phyloP scores from a whole-genome alignment of 257 asterid species.

The Solanum paucissectum region DNA sequence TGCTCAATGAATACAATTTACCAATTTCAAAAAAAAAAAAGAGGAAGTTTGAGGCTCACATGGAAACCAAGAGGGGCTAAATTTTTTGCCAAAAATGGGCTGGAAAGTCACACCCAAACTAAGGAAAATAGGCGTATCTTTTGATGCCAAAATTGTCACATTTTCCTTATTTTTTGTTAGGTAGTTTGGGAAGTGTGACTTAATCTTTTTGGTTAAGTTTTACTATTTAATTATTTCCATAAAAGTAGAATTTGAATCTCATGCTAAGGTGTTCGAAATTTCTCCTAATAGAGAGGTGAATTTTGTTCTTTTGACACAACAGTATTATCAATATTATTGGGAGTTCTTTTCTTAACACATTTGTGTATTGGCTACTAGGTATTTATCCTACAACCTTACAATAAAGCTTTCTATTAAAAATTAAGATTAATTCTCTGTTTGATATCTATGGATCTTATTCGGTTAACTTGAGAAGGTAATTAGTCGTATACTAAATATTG shows the following conservation, averaged over 20 bases:
- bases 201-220: not conserved
- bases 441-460: not conserved
- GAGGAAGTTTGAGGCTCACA: not conserved
- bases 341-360: not conserved
- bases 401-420: not conserved
- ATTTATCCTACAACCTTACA: not conserved
- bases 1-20: too few relatives aligned
- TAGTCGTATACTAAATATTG: not conserved
- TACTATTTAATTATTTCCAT: not conserved
- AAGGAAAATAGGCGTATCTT: not conserved
- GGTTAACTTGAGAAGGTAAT: not conserved
- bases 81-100: not conserved
- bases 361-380: not conserved
- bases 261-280: not conserved
- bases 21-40: too few relatives aligned
- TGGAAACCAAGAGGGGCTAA: not conserved
- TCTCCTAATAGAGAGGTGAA: not conserved
- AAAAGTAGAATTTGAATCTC: not conserved
- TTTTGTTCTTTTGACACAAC: not conserved
- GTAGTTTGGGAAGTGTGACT: not conserved
- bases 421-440: not conserved
- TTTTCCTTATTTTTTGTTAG: not conserved
- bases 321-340: not conserved
- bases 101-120: not conserved
- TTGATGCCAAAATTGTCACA: not conserved